Percentiles rank a stretch among this genome's conserved stretches.
These are phyloP conservation scores for Coriaria nepalensis DNA, from an alignment of 306 rosid species.

Conservation along the genomic window DNA sequence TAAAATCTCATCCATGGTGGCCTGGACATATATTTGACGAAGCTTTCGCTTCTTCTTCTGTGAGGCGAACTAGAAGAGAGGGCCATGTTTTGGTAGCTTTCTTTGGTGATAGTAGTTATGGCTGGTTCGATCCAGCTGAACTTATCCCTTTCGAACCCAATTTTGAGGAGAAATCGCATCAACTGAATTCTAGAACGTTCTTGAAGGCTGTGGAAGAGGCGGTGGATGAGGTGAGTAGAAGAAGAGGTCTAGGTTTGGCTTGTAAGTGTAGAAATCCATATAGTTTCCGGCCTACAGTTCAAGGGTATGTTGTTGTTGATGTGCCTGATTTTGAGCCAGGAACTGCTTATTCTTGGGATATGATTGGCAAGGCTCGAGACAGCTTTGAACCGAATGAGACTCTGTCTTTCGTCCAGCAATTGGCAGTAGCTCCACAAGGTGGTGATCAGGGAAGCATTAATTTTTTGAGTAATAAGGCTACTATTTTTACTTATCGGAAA, in stretches of 20 bases:
- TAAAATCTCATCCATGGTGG: conserved; percentile 99
- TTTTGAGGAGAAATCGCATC: conserved; percentile 69
- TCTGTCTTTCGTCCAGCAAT: conserved; percentile 51
- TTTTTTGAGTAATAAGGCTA: conserved; percentile 52
- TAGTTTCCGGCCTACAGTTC: conserved; percentile 41
- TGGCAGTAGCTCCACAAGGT: conserved; percentile 46
- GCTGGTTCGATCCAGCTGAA: conserved; percentile 92
- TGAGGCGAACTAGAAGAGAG: conserved; percentile 62
- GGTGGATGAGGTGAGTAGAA: conserved; percentile 64
- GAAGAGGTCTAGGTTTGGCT: conserved; percentile 53
- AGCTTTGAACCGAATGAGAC: conserved; percentile 42
- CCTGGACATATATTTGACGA: conserved; percentile 85
- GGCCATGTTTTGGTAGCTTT: conserved; percentile 80
- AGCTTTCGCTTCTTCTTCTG: conserved; percentile 52
- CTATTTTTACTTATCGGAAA: conserved; percentile 40
- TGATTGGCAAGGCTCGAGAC: conserved; percentile 53
- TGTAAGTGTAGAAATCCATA: conserved; percentile 62
- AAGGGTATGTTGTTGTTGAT: conserved; percentile 62
- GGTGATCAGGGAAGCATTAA: conserved; percentile 36
- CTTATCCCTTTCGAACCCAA: conserved; percentile 60
- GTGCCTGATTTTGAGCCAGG: conserved; percentile 76
- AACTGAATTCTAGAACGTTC: conserved; percentile 45
- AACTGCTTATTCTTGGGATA: conserved; percentile 49
- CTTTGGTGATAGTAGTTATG: conserved; percentile 94
- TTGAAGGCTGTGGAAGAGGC: conserved; percentile 89